Percentiles rank a stretch among this genome's conserved stretches.
Conservation (phyloP, 441 rosid species). For the Adansonia grandidieri region DNA sequence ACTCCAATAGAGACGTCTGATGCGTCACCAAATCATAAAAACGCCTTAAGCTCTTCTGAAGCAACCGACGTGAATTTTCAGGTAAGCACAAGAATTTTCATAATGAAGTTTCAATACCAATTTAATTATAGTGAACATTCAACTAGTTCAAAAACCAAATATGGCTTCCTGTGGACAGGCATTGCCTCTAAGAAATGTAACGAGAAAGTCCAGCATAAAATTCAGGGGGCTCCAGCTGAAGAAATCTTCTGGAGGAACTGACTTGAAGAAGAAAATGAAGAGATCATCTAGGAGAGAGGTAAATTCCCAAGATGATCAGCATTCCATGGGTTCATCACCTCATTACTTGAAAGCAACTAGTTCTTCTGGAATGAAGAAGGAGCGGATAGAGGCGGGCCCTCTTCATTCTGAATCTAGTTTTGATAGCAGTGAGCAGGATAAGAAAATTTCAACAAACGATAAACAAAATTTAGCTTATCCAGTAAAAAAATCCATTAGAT, state of each 20-base stretch:
- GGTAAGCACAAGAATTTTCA: constrained; percentile 44
- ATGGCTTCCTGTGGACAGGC: constrained; percentile 38
- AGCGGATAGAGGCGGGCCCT: constrained; percentile 39
- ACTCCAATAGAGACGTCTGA: constrained; percentile 45
- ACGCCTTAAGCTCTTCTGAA: constrained; percentile 38
- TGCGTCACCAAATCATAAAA: constrained; percentile 44
- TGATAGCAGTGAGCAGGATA: constrained; percentile 29
- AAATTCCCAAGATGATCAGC: constrained; percentile 18
- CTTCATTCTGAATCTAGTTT: constrained; percentile 37
- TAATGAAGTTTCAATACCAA: neutral
- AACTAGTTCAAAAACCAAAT: neutral
- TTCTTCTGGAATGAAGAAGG: constrained; percentile 46
- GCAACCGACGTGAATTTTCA: constrained; percentile 46
- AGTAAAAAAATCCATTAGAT: constrained; percentile 31
- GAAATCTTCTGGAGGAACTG: constrained; percentile 47
- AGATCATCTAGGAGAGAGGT: constrained; percentile 31
- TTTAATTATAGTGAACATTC: neutral
- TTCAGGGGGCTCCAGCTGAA: constrained; percentile 54
- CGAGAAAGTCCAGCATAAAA: constrained; percentile 55
- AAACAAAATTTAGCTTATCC: neutral
- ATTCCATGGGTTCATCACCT: constrained; percentile 35
- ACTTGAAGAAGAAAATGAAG: constrained; percentile 47
- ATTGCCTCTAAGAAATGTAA: constrained; percentile 26
- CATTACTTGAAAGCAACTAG: constrained; percentile 44
- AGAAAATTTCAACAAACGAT: constrained; percentile 8